Percentiles rank a stretch among this genome's conserved stretches.
phyloP scores from a whole-genome alignment of 352 stramenopile genomes.

The Globisporangium nunn region DNA sequence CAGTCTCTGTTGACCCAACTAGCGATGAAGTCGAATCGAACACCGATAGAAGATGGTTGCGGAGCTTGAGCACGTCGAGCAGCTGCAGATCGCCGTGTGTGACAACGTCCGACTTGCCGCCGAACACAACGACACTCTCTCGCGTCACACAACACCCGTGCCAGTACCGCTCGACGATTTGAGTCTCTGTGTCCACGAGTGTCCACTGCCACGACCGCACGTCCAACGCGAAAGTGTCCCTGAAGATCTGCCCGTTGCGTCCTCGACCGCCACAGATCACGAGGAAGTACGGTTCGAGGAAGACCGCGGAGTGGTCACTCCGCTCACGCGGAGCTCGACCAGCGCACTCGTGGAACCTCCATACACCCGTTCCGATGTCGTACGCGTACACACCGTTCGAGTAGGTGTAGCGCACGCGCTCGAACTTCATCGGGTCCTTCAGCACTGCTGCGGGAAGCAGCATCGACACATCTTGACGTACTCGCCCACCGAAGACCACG shows the following conservation, averaged over 20 bases:
- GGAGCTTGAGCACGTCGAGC: slow-evolving; percentile 8
- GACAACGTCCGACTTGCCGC: slow-evolving; percentile 50
- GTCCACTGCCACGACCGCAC: slow-evolving; percentile 44
- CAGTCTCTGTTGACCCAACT: slow-evolving; percentile 4
- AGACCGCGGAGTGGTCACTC: slow-evolving; percentile 52
- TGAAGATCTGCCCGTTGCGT: slow-evolving; percentile 41
- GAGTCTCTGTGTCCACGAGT: slow-evolving; percentile 20
- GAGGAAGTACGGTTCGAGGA: slow-evolving; percentile 37
- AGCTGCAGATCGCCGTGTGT: slow-evolving; percentile 45
- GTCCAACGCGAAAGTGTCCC: slow-evolving; percentile 43
- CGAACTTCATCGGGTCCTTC: slow-evolving; percentile 36
- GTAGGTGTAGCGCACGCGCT: slow-evolving; percentile 51
- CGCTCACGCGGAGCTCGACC: slow-evolving; percentile 29
- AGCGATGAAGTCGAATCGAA: not conserved
- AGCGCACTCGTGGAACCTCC: slow-evolving; percentile 33
- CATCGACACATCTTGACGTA: slow-evolving; percentile 41
- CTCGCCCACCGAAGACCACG: slow-evolving; percentile 48
- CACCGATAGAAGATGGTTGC: not conserved
- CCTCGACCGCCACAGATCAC: slow-evolving; percentile 48
- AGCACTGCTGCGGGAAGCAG: slow-evolving; percentile 26
- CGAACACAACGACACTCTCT: slow-evolving; percentile 47
- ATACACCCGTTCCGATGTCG: slow-evolving; percentile 23
- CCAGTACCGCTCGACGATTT: slow-evolving; percentile 36
- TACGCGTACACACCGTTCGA: slow-evolving; percentile 58
- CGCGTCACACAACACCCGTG: slow-evolving; percentile 27